These are phyloP conservation scores for Dothideomycetidae sp. DNA, from an alignment of 2,329 filamentous ascomycete species.

Conservation along the genomic window DNA sequence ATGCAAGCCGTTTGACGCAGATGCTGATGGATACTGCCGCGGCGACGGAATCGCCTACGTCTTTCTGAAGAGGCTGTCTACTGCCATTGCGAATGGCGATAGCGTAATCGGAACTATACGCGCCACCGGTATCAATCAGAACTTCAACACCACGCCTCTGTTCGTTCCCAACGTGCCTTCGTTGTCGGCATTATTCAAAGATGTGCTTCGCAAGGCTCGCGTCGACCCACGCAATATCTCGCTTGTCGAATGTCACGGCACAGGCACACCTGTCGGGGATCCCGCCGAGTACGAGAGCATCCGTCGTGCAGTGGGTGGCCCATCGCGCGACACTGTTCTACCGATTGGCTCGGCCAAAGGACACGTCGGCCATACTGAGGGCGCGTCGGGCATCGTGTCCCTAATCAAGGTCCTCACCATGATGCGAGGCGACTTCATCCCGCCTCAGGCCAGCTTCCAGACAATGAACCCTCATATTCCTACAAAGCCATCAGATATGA, in stretches of 20 bases:
- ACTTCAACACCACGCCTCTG: constrained; percentile 22
- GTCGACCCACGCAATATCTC: constrained; percentile 17
- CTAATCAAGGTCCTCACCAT: constrained; percentile 25
- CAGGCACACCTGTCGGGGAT: constrained; percentile 19
- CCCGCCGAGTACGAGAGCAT: constrained; percentile 18
- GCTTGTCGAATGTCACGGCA: constrained; percentile 18
- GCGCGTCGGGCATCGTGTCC: constrained; percentile 19
- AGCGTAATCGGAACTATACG: constrained; percentile 28
- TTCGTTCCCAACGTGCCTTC: constrained; percentile 26
- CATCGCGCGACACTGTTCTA: constrained; percentile 10
- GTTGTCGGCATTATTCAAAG: constrained; percentile 25
- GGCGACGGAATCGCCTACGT: constrained; percentile 40
- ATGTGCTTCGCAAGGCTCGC: constrained; percentile 25
- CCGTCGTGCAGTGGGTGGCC: constrained; percentile 1
- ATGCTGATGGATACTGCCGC: constrained; percentile 37
- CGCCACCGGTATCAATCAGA: constrained; percentile 24
- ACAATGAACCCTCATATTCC: neutral
- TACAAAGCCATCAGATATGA: neutral
- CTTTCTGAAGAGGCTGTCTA: constrained; percentile 36
- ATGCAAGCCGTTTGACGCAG: constrained; percentile 18
- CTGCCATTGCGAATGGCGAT: constrained; percentile 35
- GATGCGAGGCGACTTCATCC: constrained; percentile 21
- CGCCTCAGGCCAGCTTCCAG: constrained; percentile 14
- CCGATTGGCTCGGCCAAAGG: constrained; percentile 21
- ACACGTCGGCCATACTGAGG: constrained; percentile 25